phyloP scores from a whole-genome alignment of 768 basidiomycete genomes.

The Boletus coccyginus region DNA sequence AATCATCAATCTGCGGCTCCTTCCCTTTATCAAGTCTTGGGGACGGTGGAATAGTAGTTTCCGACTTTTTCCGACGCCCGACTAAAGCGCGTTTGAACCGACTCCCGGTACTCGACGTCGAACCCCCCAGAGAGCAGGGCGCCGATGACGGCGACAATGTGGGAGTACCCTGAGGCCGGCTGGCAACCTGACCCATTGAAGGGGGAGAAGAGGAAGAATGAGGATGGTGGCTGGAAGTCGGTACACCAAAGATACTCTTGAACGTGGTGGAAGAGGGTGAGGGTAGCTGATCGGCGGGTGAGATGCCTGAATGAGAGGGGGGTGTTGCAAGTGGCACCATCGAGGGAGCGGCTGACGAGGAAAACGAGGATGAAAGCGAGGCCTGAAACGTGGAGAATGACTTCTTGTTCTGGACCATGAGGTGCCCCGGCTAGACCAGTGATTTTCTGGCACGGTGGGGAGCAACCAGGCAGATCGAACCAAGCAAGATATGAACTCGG shows the following conservation, averaged over 20 bases:
- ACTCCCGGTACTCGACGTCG: slow-evolving; percentile 23
- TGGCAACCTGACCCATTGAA: slow-evolving; percentile 35
- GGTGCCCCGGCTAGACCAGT: slow-evolving; percentile 22
- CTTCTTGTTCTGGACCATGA: slow-evolving; percentile 36
- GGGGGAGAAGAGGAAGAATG: slow-evolving; percentile 25
- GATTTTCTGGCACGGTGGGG: slow-evolving; percentile 15
- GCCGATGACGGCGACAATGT: slow-evolving; percentile 28
- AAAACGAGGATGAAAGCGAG: slow-evolving; percentile 44
- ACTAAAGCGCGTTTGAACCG: slow-evolving; percentile 31
- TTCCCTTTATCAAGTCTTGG: slow-evolving; percentile 22
- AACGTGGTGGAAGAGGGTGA: slow-evolving; percentile 35
- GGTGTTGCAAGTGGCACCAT: slow-evolving; percentile 38
- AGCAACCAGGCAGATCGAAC: slow-evolving; percentile 18
- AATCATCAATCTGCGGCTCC: slow-evolving; percentile 20
- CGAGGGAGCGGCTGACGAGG: slow-evolving; percentile 41
- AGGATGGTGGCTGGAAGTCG: slow-evolving; percentile 24
- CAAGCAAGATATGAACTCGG: slow-evolving; percentile 25
- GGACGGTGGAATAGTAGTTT: slow-evolving; percentile 17
- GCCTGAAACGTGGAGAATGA: slow-evolving; percentile 38
- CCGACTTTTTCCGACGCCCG: slow-evolving; percentile 35
- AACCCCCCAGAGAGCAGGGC: slow-evolving; percentile 20
- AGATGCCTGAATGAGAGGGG: slow-evolving; percentile 41
- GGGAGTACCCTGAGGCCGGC: slow-evolving; percentile 29
- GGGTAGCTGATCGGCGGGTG: slow-evolving; percentile 41
- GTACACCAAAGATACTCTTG: slow-evolving; percentile 31